Evolutionary conservation across 1,139 yeast genomes (phyloP).

Genomic region (Saccharomyces pastorianus): DNA sequence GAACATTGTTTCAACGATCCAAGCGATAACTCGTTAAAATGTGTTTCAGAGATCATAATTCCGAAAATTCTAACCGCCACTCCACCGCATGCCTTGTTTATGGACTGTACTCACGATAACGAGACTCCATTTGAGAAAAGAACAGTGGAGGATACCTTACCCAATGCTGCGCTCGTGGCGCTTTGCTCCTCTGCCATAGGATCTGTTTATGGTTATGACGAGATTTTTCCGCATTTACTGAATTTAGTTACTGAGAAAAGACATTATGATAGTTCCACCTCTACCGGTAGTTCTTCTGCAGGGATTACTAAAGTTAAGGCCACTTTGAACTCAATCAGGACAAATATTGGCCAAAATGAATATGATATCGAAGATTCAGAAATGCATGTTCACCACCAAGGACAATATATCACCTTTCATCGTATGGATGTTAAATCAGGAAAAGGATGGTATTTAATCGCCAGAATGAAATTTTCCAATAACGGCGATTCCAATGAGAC

Average conservation of each 20-base stretch:
- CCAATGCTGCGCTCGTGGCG: conserved; percentile 90
- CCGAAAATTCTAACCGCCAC: conserved; percentile 58
- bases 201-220: conserved; percentile 90
- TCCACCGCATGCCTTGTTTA: conserved; percentile 84
- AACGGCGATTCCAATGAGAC: conserved; percentile 37
- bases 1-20: conserved; percentile 18
- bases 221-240: conserved; percentile 71
- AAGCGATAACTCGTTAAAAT: conserved; percentile 25
- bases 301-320: conserved; percentile 59
- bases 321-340: conserved; percentile 50
- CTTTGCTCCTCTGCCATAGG: conserved; percentile 93
- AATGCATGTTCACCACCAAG: conserved; percentile 91
- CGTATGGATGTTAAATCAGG: conserved; percentile 79
- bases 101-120: conserved; percentile 98
- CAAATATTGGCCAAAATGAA: conserved; percentile 56
- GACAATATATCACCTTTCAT: conserved; percentile 85
- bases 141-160: conserved; percentile 87
- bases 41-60: conserved; percentile 52
- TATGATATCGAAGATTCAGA: conserved; percentile 70
- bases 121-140: conserved; percentile 83
- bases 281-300: conserved; percentile 39
- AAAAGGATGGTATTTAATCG: conserved; percentile 79
- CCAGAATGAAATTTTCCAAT: conserved; percentile 65
- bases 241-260: conserved; percentile 77
- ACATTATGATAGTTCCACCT: conserved; percentile 46